phyloP scores from a whole-genome alignment of 2,329 filamentous ascomycete genomes.

The Rachicladosporium sp. region DNA sequence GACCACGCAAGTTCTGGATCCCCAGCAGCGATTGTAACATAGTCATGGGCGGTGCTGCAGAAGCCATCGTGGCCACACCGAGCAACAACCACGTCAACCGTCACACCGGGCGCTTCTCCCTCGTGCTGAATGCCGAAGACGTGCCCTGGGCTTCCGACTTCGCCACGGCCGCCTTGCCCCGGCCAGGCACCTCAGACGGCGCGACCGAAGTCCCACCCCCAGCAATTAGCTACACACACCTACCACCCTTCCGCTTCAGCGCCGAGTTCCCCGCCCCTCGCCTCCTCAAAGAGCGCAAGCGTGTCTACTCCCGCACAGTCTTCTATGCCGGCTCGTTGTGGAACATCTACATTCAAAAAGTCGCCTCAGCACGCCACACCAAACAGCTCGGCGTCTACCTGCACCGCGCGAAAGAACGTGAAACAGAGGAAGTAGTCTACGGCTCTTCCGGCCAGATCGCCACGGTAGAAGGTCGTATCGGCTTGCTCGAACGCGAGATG shows the following conservation, averaged over 20 bases:
- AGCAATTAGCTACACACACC: conserved; percentile 38
- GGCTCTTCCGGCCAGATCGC: conserved; percentile 21
- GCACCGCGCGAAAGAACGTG: conserved; percentile 45
- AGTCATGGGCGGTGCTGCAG: conserved; percentile 42
- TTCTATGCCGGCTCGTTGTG: conserved; percentile 48
- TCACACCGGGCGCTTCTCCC: conserved; percentile 36
- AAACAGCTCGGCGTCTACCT: conserved; percentile 48
- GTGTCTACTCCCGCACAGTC: conserved; percentile 46
- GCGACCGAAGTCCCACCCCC: conserved; percentile 7
- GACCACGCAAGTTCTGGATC: conserved; percentile 46
- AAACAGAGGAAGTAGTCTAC: conserved; percentile 33
- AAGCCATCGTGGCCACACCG: conserved; percentile 38
- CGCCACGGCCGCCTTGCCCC: conserved; percentile 26
- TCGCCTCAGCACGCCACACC: conserved; percentile 38
- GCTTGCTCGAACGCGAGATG: conserved; percentile 42
- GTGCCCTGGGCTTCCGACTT: conserved; percentile 46
- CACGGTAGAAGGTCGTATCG: conserved; percentile 41
- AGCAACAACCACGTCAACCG: conserved; percentile 29
- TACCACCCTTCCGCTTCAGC: conserved; percentile 47
- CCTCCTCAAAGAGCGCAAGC: conserved; percentile 45
- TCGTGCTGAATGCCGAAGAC: conserved; percentile 41
- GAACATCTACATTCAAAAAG: conserved; percentile 53
- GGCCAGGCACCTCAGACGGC: conserved; percentile 19
- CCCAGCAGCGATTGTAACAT: conserved; percentile 43
- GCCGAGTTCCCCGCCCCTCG: conserved; percentile 46